These are phyloP conservation scores for Neonectria punicea DNA, from an alignment of 2,329 filamentous ascomycete species.

Conservation along the genomic window DNA sequence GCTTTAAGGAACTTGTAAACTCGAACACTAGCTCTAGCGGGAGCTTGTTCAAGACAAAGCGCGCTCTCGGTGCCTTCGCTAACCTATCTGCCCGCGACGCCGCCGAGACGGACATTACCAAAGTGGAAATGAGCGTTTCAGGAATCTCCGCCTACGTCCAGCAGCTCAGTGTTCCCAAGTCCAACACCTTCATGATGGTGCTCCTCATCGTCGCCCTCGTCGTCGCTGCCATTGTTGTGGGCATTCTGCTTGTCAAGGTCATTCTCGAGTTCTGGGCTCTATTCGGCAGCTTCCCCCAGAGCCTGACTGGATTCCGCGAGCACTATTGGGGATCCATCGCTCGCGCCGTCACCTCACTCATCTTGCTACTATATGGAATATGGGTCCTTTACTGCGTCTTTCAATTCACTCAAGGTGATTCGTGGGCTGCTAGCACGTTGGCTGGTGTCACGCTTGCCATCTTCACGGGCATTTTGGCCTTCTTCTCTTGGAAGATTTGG, in stretches of 20 bases:
- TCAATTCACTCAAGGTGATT: conserved; percentile 93
- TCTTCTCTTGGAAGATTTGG: conserved; percentile 88
- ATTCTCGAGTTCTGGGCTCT: conserved; percentile 91
- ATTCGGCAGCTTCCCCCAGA: conserved; percentile 86
- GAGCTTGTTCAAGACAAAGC: conserved; percentile 61
- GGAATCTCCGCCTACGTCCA: conserved; percentile 88
- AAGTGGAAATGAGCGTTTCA: conserved; percentile 65
- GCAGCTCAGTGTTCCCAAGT: conserved; percentile 83
- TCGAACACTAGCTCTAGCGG: conserved; percentile 57
- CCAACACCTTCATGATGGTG: conserved; percentile 96
- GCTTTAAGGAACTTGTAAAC: conserved; percentile 73
- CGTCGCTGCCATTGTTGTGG: conserved; percentile 83
- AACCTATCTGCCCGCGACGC: conserved; percentile 63
- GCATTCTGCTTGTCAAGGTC: conserved; percentile 90
- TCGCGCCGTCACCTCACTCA: conserved; percentile 88
- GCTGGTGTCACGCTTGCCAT: conserved; percentile 82
- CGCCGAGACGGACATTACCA: conserved; percentile 42
- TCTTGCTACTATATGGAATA: conserved; percentile 90
- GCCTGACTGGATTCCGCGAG: conserved; percentile 85
- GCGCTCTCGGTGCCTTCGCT: conserved; percentile 59
- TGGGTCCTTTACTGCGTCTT: conserved; percentile 98
- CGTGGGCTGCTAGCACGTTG: conserved; percentile 88
- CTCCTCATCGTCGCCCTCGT: conserved; percentile 89
- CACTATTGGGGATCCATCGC: conserved; percentile 96
- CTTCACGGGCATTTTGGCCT: conserved; percentile 84